phyloP scores from a whole-genome alignment of 2,329 filamentous ascomycete genomes.

The Aspergillus udagawae region DNA sequence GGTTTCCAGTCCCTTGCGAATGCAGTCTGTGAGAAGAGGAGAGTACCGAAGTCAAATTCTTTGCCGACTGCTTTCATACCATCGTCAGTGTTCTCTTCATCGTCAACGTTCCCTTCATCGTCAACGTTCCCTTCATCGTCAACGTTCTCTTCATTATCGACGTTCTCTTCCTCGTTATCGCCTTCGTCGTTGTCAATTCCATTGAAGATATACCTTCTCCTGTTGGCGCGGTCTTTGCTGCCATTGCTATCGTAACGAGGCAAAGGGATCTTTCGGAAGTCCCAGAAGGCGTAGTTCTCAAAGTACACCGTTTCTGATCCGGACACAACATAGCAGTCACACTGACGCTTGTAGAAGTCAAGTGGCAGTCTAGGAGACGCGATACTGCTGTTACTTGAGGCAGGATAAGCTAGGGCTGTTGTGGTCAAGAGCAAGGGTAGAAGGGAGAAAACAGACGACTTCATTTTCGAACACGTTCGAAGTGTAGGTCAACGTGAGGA shows the following conservation, averaged over 20 bases:
- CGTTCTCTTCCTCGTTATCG: constrained; percentile 13
- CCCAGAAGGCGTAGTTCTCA: constrained; percentile 49
- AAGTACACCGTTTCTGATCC: constrained; percentile 45
- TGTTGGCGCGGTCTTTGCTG: constrained; percentile 4
- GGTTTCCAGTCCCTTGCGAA: constrained; percentile 39
- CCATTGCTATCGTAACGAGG: constrained; percentile 1
- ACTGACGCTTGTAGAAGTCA: constrained; percentile 14
- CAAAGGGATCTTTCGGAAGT: constrained; percentile 45
- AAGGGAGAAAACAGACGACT: neutral
- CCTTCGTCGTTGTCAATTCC: constrained; percentile 19
- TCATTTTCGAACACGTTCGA: neutral
- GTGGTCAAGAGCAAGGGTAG: neutral
- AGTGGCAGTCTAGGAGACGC: neutral
- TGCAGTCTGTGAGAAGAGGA: constrained; percentile 29
- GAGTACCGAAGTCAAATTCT: constrained; percentile 9
- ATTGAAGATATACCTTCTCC: constrained; percentile 19
- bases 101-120: constrained; percentile 11
- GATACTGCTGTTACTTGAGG: neutral
- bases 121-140: constrained; percentile 14
- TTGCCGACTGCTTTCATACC: neutral
- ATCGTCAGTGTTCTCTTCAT: constrained; percentile 7
- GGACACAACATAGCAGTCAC: constrained; percentile 47
- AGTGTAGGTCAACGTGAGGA: neutral
- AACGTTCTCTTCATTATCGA: neutral
- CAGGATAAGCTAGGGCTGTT: neutral